Evolutionary conservation across 164 flowering plant genomes (phyloP).

Genomic region (Tetrastigma voinierianum): DNA sequence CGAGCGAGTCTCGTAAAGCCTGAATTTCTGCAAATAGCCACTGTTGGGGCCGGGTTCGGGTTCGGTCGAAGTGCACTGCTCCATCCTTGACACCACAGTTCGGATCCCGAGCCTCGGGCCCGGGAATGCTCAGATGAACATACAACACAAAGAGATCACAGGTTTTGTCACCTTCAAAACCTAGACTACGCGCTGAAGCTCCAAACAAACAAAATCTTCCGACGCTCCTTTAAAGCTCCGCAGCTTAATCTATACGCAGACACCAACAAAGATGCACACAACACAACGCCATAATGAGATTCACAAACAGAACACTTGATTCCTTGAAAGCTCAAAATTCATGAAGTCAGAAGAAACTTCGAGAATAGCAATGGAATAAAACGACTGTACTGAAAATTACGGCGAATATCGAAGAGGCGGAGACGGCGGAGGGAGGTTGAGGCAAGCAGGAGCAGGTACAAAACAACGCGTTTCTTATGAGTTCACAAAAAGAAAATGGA

Average conservation of each 20-base stretch:
- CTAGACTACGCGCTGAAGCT: constrained; percentile 26
- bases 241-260: neutral
- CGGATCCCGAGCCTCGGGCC: constrained; percentile 41
- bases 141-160: constrained; percentile 16
- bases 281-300: neutral
- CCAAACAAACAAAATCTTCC: constrained; percentile 31
- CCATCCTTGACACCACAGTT: constrained; percentile 39
- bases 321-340: constrained; percentile 5
- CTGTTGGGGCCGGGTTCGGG: constrained; percentile 18
- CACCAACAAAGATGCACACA: no score
- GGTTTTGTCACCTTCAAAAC: constrained; percentile 10
- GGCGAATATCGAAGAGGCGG: neutral
- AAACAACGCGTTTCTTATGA: neutral
- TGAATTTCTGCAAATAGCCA: constrained; percentile 69
- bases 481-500: neutral
- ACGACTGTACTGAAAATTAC: neutral
- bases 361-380: neutral
- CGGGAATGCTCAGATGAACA: constrained; percentile 29
- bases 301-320: neutral
- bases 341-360: neutral
- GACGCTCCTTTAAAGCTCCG: neutral
- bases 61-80: constrained; percentile 24
- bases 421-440: neutral
- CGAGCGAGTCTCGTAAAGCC: constrained; percentile 90
- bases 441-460: constrained; percentile 1